Evolutionary conservation across 306 rosid genomes (phyloP), one percentile per base, ranked within the genome.

Genomic region (Dicorynia guianensis): DNA sequence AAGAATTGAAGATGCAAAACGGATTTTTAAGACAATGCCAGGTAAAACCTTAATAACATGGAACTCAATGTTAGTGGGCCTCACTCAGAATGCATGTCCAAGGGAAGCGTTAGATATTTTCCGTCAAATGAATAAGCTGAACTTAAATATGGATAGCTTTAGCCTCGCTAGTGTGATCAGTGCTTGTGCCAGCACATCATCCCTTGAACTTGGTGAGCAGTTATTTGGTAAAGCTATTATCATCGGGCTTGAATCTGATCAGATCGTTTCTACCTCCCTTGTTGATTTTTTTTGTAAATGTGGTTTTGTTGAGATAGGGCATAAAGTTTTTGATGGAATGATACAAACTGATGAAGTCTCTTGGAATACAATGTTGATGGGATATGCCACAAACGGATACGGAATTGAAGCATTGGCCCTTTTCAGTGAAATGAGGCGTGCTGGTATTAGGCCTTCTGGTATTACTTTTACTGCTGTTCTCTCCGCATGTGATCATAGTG

Each of bases 321-420:
- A 62, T 19, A 83, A 80, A 75, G 54, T 88, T 76, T 90, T 92
- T 72, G 80, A 90, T 69, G 62, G 76, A 77, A 83, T 85, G 89
- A n/a, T 68, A 3, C 85, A 86, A 89, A 76, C 65, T 19, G 89
- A 90, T 62, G 92, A 83, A 82, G 89, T 90, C 38, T 80, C 93
- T 47, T 92, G 97, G 97, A 92, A 92, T 56, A 74, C 96, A 25
- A 86, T 92, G 90, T 63, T 92, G 78, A 90, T 78, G 81, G 97
- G 97, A 54, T 92, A 88, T 80, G 97, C 96, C 6, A 82, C 93
- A 80, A 92, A 90, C 83, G 97, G 97, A 71, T 66, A 74, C 63
- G 97, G 97, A 83, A 69, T 48, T 42, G 92, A 89, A 82, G 92
- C 93, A 36, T 63, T 89, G 48, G 70, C 40, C 66, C 84, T 92